Base-by-base conservation (phyloP, 2,329 filamentous ascomycete genomes). In the Amphichorda felina region DNA sequence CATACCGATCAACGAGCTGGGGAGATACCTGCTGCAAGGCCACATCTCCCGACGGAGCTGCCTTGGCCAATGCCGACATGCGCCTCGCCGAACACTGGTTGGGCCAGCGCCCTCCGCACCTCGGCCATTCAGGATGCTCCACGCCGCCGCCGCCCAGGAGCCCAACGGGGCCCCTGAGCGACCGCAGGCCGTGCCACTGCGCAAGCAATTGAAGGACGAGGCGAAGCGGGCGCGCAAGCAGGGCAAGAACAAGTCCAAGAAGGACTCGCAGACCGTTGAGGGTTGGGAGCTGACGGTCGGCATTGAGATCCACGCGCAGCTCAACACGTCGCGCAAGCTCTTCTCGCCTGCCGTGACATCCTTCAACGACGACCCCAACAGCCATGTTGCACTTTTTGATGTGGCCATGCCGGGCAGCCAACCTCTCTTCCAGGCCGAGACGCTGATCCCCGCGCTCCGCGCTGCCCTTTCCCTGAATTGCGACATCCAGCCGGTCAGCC, bases 261-360 rank as follows among this genome's bases (percentile, higher is more conserved):
- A 46, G 19, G 53, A 60, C 25, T 55, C 50, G 2, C 72, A 76
- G 52, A 68, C 63, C 14, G 71, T 74, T 1, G 60, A 68, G 5
- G 78, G 79, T 24, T 98, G 91, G 91, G 85, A 95, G 56, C 66
- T 96, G 49, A 95, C 89, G 0, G 86, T 96, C 19, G 91, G 91
- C 41, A 88, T 98, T 46, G 91, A 98, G 63, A 91, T 98, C 43
- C 91, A 98, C 54, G 91, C 91, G 15, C 89, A 96, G 59, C 69
- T 98, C 50, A 94, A 96, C 57, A 91, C 88, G 0, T 68, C 74
- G 4, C 70, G 72, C 50, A 98, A 98, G 60, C 74, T 98, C 38
- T 98, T 98, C 63, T 96, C 91, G 2, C 56, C 71, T 26, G 80
- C 80, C 9, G 56, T 64, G 10, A 78, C 77, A 0, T 75, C 74